Evolutionary conservation across 2,329 filamentous ascomycete species (phyloP).

Genomic region (Eurotiales sp.): DNA sequence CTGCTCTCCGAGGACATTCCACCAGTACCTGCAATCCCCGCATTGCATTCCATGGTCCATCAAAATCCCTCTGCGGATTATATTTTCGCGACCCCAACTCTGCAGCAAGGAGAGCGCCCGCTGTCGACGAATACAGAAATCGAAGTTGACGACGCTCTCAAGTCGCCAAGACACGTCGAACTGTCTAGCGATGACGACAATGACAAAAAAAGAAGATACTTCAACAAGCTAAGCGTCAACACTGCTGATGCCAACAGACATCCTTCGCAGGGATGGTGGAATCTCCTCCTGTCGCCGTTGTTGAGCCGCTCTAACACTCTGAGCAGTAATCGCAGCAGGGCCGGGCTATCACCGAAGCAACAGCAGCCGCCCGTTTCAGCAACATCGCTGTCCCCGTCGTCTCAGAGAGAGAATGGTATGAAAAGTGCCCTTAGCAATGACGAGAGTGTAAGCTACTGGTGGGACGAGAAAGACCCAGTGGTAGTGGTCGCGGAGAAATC

Average conservation of each 20-base stretch:
- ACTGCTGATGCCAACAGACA: conserved; percentile 33
- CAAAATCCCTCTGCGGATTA: conserved; percentile 13
- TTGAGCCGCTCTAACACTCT: conserved; percentile 36
- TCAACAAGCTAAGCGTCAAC: conserved; percentile 32
- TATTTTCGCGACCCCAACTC: conserved; percentile 16
- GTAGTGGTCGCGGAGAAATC: conserved; percentile 17
- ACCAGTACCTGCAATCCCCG: conserved; percentile 40
- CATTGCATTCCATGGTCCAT: conserved; percentile 22
- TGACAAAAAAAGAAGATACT: conserved; percentile 26
- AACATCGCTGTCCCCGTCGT: conserved; percentile 9
- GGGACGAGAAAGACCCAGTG: conserved; percentile 20
- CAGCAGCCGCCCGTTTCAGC: conserved; percentile 22
- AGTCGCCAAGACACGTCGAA: conserved; percentile 15
- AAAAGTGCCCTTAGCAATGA: neutral
- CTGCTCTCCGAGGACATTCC: conserved; percentile 29
- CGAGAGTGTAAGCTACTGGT: conserved; percentile 24
- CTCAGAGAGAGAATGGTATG: neutral
- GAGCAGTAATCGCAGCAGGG: conserved; percentile 23
- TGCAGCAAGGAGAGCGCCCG: conserved; percentile 26
- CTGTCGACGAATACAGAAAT: conserved; percentile 35
- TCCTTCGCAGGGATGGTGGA: conserved; percentile 50
- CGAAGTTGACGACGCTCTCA: conserved; percentile 36
- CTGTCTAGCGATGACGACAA: conserved; percentile 16
- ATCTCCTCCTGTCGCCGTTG: conserved; percentile 43
- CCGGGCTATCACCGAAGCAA: conserved; percentile 21